Evolutionary conservation across 768 basidiomycete species (phyloP), one percentile per base, ranked within the genome.

Genomic region (Amanita polypyramis): DNA sequence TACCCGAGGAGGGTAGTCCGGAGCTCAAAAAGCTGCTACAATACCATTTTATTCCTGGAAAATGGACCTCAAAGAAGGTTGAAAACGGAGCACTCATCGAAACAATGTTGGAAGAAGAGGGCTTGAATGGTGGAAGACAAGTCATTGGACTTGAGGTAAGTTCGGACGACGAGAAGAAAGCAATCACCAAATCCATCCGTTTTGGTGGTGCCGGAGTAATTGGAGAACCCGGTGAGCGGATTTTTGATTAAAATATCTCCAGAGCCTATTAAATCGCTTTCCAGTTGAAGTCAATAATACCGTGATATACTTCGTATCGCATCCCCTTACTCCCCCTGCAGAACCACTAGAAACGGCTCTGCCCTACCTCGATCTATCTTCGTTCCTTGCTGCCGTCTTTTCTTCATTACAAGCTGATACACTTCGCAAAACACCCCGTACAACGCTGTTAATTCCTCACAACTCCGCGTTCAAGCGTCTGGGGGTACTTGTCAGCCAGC

Each of bases 31-130:
- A 74, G 51, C 58, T 85, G 44, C 65, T 98, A 34, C 72, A 81
- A 56, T 98, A 98, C 59, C 96, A 99, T 64, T 92, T 99, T 62
- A 68, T 98, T 37, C 86, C 90, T 0, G 90, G 90, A 7, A 75
- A 74, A 50, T 85, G 87, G 77, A 70, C 72, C 0, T 74, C 77
- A 3, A 71, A 75, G 45, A 84, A 91, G 53, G 70, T 98, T 29
- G 68, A 71, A 33, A 71, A 89, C 53, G 82, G 81, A 3, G 75
- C 82, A 71, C 66, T 98, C 12, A 63, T 98, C 34, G 80, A 86
- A 56, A 96, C 91, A 0, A 82, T 81, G 46, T 67, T 96, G 21
- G 68, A 70, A 47, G 88, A 90, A 54, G 66, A 66, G 15, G 90
- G 90, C 20, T 63, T 93, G 37, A 76, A 69, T 54, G 75, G 78